A percentile compares a stretch with the other conserved stretches of the same genome.
Conservation (phyloP, 1,284 basidiomycete genomes). For the Cryptococcus sp. region DNA sequence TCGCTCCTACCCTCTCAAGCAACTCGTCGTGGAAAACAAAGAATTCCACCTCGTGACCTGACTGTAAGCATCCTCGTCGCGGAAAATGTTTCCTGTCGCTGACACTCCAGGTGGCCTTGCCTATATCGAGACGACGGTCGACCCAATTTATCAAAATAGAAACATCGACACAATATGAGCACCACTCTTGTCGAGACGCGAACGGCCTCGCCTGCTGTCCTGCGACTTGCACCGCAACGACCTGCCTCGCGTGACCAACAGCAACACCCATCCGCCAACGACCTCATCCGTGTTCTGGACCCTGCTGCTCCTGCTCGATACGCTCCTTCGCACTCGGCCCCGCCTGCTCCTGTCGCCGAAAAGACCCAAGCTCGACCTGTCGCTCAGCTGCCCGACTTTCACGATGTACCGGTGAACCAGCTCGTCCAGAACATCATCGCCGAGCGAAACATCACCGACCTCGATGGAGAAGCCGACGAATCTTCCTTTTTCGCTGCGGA, state of each 20-base stretch:
- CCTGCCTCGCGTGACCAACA: background rate
- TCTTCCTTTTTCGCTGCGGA: slow-evolving; percentile 96
- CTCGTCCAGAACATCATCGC: slow-evolving; percentile 32
- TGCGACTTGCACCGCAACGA: background rate
- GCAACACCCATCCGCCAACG: slow-evolving; percentile 12
- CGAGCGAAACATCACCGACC: slow-evolving; percentile 12
- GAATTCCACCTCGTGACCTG: slow-evolving; percentile 20
- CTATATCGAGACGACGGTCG: slow-evolving; percentile 29
- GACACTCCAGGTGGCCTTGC: slow-evolving; percentile 22
- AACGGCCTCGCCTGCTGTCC: slow-evolving; percentile 2
- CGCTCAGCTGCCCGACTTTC: slow-evolving; percentile 13
- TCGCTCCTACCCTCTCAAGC: slow-evolving; percentile 29
- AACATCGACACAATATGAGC: slow-evolving; percentile 1
- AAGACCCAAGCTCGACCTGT: slow-evolving; percentile 6
- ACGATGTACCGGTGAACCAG: slow-evolving; percentile 30
- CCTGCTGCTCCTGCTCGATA: slow-evolving; percentile 22
- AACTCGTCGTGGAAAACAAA: slow-evolving; percentile 25
- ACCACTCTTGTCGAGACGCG: background rate
- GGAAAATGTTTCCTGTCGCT: background rate
- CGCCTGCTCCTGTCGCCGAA: slow-evolving; percentile 20
- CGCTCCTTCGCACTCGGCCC: slow-evolving; percentile 19
- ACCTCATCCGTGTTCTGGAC: slow-evolving; percentile 36
- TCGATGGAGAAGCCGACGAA: slow-evolving; percentile 51
- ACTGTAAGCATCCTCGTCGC: slow-evolving; percentile 22
- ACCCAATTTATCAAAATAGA: slow-evolving; percentile 3